Evolutionary conservation across 2,329 filamentous ascomycete species (phyloP), one percentile per base, ranked within the genome.

Genomic region (Monosporascus cannonballus): DNA sequence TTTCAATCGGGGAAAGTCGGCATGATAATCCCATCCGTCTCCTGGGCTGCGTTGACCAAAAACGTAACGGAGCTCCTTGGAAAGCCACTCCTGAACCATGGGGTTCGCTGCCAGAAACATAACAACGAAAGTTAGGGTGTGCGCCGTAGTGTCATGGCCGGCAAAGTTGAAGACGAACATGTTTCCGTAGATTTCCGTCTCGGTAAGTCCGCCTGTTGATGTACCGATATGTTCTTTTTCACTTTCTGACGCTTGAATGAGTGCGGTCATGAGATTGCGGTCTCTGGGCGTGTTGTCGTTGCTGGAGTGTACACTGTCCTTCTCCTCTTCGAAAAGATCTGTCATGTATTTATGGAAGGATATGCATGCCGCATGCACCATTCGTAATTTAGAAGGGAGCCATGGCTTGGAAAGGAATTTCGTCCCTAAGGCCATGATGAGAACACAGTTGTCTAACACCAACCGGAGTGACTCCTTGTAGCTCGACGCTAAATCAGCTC

Each of bases 91-190:
- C 53, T 79, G 77, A 2, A 75, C 68, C 3, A 71, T 62, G 0
- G 71, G 74, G 41, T 75, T 56, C 0, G 69, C 66, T 2, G 77
- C 75, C 2, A 81, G 65, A 8, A 76, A 71, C 6, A 71, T 60
- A 1, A 76, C 59, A 1, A 69, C 63, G 49, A 71, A 78, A 1
- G 69, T 68, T 6, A 79, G 59, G 0, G 71, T 72, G 27, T 75
- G 71, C 1, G 76, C 73, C 0, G 76, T 76, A 0, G 76, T 79
- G 53, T 80, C 77, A 52, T 79, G 75, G 0, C 77, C 77, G 0
- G 77, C 77, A 48, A 62, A 62, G 48, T 58, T 62, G 49, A 56
- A 56, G 11, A 47, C 52, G n/a, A 59, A 59, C 54, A 62, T 58
- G 36, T 59, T 59, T 22, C 59, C 56, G 18, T 63, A 73, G 6